These are phyloP conservation scores for Saccharomycopsis hybrid DNA, from an alignment of 1,139 yeast species.

Conservation along the genomic window DNA sequence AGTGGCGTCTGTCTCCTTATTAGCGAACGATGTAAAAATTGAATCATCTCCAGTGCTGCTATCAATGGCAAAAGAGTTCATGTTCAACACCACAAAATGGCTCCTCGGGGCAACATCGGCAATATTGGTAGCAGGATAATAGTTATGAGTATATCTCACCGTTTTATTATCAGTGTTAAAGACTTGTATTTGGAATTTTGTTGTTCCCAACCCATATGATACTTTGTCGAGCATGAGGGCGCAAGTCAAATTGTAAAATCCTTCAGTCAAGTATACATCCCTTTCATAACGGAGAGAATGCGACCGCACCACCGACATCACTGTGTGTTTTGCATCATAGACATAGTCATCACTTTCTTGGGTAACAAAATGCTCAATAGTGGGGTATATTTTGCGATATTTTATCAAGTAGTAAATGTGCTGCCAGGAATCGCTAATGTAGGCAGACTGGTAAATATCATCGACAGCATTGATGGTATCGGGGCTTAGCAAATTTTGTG, in stretches of 20 bases:
- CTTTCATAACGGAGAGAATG: constrained; percentile 45
- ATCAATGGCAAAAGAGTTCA: constrained; percentile 23
- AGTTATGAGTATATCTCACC: constrained; percentile 29
- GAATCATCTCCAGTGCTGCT: constrained; percentile 1
- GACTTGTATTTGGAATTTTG: constrained; percentile 42
- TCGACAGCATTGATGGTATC: constrained; percentile 17
- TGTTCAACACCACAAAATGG: constrained; percentile 44
- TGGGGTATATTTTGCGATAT: constrained; percentile 49
- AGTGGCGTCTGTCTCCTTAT: constrained; percentile 21
- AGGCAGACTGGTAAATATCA: constrained; percentile 8
- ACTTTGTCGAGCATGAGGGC: constrained; percentile 44
- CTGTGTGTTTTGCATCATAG: constrained; percentile 28
- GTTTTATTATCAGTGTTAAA: constrained; percentile 21
- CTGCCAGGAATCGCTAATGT: constrained; percentile 49
- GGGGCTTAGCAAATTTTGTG: constrained; percentile 21
- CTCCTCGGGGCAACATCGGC: constrained; percentile 51
- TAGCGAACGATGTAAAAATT: not conserved
- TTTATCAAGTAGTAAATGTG: constrained; percentile 44
- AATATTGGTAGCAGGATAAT: constrained; percentile 52
- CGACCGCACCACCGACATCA: constrained; percentile 43
- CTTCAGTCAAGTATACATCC: constrained; percentile 35
- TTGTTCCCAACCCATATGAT: constrained; percentile 54
- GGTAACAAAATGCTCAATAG: constrained; percentile 43
- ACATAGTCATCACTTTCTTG: constrained; percentile 36
- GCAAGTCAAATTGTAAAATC: constrained; percentile 41